Evolutionary conservation across 2,329 filamentous ascomycete species (phyloP).

Genomic region (Ophiocordyceps sinensis): DNA sequence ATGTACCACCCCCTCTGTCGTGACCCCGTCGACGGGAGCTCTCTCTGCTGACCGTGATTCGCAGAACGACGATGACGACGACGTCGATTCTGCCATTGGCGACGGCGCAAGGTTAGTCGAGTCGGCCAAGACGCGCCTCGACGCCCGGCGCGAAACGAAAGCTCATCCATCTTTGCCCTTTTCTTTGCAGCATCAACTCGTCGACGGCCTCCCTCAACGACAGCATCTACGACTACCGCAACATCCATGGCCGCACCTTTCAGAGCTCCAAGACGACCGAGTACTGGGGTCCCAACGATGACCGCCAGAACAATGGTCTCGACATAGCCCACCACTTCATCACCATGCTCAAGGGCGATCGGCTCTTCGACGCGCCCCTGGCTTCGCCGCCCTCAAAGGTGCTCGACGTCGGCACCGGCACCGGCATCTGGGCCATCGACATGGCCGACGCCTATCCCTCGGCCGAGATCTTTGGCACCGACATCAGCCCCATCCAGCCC

Average conservation of each 20-base stretch:
- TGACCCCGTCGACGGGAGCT: background rate
- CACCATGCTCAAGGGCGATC: constrained; percentile 9
- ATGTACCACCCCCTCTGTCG: background rate
- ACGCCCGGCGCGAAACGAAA: background rate
- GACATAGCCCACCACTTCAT: constrained; percentile 13
- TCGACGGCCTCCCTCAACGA: constrained; percentile 17
- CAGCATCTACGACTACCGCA: constrained; percentile 18
- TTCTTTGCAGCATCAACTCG: constrained; percentile 5
- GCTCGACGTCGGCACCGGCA: constrained; percentile 40
- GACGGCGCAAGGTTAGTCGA: constrained; percentile 4
- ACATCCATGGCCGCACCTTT: constrained; percentile 16
- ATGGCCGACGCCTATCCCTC: constrained; percentile 27
- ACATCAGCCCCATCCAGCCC: constrained; percentile 43
- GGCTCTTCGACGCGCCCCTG: constrained; percentile 4
- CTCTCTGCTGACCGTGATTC: background rate
- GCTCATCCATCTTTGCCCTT: background rate
- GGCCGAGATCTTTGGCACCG: constrained; percentile 32
- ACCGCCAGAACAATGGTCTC: constrained; percentile 10
- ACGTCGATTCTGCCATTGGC: constrained; percentile 11
- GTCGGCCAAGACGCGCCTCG: background rate
- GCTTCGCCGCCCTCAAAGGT: background rate
- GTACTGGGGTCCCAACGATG: constrained; percentile 15
- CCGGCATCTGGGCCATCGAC: constrained; percentile 45
- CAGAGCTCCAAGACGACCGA: constrained; percentile 14
- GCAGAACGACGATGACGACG: constrained; percentile 6